These are phyloP conservation scores for Rhodotorula glutinis DNA, from an alignment of 1,284 basidiomycete species.

Conservation along the genomic window DNA sequence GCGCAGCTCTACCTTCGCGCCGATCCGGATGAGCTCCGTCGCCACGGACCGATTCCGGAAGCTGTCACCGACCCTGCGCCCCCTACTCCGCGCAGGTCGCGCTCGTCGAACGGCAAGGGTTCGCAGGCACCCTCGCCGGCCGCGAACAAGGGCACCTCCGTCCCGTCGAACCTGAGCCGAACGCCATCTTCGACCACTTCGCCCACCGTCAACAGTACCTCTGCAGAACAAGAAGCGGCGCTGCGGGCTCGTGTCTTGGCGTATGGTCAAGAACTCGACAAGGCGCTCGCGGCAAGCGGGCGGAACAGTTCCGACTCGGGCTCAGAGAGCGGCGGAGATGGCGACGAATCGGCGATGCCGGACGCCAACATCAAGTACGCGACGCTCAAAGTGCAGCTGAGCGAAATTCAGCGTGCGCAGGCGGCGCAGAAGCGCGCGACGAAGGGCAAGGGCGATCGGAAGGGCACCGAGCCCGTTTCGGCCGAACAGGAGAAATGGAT, in stretches of 20 bases:
- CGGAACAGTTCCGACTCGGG: constrained; percentile 5
- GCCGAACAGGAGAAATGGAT: constrained; percentile 48
- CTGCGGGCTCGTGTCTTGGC: constrained; percentile 34
- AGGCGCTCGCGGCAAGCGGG: constrained; percentile 15
- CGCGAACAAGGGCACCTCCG: not conserved
- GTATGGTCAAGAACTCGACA: constrained; percentile 26
- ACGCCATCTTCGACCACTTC: not conserved
- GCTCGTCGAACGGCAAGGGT: not conserved
- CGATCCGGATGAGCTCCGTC: constrained; percentile 60
- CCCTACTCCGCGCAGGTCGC: not conserved
- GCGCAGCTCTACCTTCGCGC: constrained; percentile 67
- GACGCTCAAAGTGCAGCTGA: constrained; percentile 33
- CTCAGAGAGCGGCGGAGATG: constrained; percentile 16
- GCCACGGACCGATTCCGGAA: constrained; percentile 27
- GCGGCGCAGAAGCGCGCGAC: constrained; percentile 40
- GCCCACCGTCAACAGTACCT: not conserved
- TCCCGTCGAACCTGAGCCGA: not conserved
- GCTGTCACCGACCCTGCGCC: not conserved
- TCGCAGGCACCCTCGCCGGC: not conserved
- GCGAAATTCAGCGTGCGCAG: constrained; percentile 38
- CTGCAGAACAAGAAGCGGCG: constrained; percentile 6
- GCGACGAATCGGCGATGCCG: constrained; percentile 30
- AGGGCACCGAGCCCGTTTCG: constrained; percentile 40
- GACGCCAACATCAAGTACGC: constrained; percentile 42
- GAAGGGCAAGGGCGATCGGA: constrained; percentile 37